Conservation (phyloP, 2,329 filamentous ascomycete species). For the Drechslera avenae region DNA sequence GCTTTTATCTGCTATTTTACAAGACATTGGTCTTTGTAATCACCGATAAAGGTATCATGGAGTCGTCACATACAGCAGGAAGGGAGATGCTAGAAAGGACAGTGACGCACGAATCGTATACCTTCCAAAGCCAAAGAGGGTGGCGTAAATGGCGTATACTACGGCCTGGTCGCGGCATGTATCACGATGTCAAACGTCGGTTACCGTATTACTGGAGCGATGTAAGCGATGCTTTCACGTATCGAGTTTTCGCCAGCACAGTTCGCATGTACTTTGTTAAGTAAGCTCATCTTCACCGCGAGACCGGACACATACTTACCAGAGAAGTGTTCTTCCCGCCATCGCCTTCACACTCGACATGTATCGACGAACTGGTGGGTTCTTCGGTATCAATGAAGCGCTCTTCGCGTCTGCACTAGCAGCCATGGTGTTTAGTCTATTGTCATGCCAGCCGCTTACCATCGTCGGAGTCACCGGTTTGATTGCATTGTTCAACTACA, state of each 20-base stretch:
- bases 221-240: constrained; percentile 60
- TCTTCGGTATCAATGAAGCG: constrained; percentile 63
- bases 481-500: constrained; percentile 62
- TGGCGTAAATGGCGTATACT: constrained; percentile 52
- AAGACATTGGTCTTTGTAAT: background rate
- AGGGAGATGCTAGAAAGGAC: constrained; percentile 15
- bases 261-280: constrained; percentile 66
- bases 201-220: constrained; percentile 63
- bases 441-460: constrained; percentile 60
- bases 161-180: constrained; percentile 59
- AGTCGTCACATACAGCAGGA: constrained; percentile 1
- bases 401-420: constrained; percentile 62
- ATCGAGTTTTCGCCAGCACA: constrained; percentile 60
- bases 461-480: constrained; percentile 63
- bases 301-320: constrained; percentile 3
- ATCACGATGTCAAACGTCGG: constrained; percentile 58
- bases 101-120: constrained; percentile 36
- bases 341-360: constrained; percentile 65
- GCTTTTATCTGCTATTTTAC: background rate
- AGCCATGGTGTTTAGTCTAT: constrained; percentile 59
- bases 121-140: constrained; percentile 46
- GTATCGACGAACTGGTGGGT: constrained; percentile 59
- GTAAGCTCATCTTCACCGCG: constrained; percentile 28
- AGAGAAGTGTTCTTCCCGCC: constrained; percentile 58
- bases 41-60: background rate